Evolutionary conservation across 768 basidiomycete genomes (phyloP), one percentile per base, ranked within the genome.

Genomic region (Rhizopogon vesiculosus): DNA sequence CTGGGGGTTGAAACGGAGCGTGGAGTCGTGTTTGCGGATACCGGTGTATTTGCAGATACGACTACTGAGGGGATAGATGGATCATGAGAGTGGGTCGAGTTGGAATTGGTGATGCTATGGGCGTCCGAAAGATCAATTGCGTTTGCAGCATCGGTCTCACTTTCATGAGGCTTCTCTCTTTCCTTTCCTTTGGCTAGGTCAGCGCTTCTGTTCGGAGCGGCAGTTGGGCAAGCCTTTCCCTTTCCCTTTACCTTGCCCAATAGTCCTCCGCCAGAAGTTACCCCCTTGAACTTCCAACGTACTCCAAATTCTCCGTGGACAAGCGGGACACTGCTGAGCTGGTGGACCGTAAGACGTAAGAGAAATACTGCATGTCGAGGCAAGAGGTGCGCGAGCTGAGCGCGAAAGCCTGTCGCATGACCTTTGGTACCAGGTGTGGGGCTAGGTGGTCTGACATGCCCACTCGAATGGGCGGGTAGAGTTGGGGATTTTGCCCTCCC

Each of bases 281-380:
- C 77, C 59, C 83, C 77, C 74, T 83, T 87, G 69, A 90, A 81
- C 68, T 82, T 85, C 87, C 89, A 90, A 19, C 77, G 74, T 5
- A 86, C 79, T 18, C 76, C 82, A 64, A 90, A 89, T 63, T 87
- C 79, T 59, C 89, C 89, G 42, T 74, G 72, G 35, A 89, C 81
- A 55, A 89, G 80, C 0, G 89, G 89, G 0, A 91, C 84, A 60
- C 82, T 86, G 18, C 80, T 76, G 19, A 91, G 77, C 60, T 89
- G 81, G 69, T 89, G 85, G 40, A 90, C 75, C 18, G 74, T 72
- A 42, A 91, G 64, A 10, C 75, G 74, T 29, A 83, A 80, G 53
- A 81, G 78, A 70, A 91, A 90, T 50, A 80, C 76, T 3, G 87
- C 81, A 63, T 89, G 85, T 40, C 78, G 75, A 10, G 86, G 84